These are phyloP conservation scores for Pseudogymnoascus sp. DNA, from an alignment of 2,329 filamentous ascomycete genomes.

Conservation along the genomic window DNA sequence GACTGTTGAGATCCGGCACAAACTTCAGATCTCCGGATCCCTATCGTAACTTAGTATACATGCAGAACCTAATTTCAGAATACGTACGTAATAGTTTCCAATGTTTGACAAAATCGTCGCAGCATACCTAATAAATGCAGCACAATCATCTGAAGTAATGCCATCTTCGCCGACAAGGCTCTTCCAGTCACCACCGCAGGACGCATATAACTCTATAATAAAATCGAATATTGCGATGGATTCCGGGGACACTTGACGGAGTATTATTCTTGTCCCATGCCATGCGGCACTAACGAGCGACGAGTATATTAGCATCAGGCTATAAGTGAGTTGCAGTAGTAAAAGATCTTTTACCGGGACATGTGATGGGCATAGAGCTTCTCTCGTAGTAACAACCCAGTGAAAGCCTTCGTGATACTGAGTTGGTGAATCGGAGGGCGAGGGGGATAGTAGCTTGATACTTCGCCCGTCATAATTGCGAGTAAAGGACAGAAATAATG, in stretches of 20 bases:
- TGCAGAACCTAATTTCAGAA: background rate
- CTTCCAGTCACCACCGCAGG: conserved; percentile 45
- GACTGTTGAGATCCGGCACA: conserved; percentile 39
- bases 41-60: conserved; percentile 16
- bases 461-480: background rate
- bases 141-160: conserved; percentile 29
- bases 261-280: conserved; percentile 45
- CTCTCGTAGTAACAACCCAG: conserved; percentile 44
- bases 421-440: conserved; percentile 35
- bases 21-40: conserved; percentile 55
- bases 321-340: conserved; percentile 7
- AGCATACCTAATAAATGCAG: conserved; percentile 45
- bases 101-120: conserved; percentile 51
- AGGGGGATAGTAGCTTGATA: background rate
- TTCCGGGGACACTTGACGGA: conserved; percentile 53
- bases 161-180: conserved; percentile 35
- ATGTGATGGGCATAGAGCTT: conserved; percentile 61
- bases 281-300: conserved; percentile 41
- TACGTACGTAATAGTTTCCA: conserved; percentile 49
- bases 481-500: background rate
- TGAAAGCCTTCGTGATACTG: conserved; percentile 35
- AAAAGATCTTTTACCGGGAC: conserved; percentile 23
- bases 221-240: conserved; percentile 51
- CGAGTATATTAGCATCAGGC: background rate
- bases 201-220: conserved; percentile 44